Base-by-base conservation (phyloP, 768 basidiomycete species). In the Termitomyces sp. region DNA sequence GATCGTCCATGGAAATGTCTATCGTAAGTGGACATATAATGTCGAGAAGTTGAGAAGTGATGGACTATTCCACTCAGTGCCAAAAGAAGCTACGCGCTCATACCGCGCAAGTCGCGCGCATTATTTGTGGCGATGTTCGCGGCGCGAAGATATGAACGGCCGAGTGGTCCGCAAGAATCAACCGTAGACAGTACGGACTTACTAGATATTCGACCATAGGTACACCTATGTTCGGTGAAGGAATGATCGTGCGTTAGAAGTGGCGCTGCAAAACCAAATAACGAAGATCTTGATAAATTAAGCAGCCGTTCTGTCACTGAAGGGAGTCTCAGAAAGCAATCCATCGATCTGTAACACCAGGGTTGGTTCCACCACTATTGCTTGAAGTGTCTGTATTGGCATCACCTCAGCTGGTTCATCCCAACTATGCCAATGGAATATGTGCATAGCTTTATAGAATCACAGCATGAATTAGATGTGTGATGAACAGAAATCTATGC, bases 1-100 rank as follows among this genome's bases (percentile, higher is more conserved):
- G 48, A 57, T 50, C 7, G 39, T 40, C 54, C 13, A 35, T 59
- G 20, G 46, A 46, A 49, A 42, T 60, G 46, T 58, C 28, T 52
- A 57, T 60, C 45, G 20, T 18, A 60, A 40, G 58, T 55, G 55
- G 61, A 62, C 58, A 57, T 60, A 63, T 63, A 60, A 63, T 58
- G 64, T 62, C 61, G 55, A 62, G 64, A 60, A 65, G 55, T 54
- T 57, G 45, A 61, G 56, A n/a, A n/a, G n/a, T n/a, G 54, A 60
- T 59, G 35, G 36, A 6, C 46, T 7, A 33, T 13, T 28, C 22
- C 18, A 53, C 20, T 58, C 38, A 39, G 18, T 6, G 35, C 9
- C 16, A 11, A 40, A 38, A 38, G 15, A 22, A 53, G 28, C 13
- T 2, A 40, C 3, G 24, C 22, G 12, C 28, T 2, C 3, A 16